Percentiles rank a stretch among this genome's conserved stretches.
Evolutionary conservation across 2,329 filamentous ascomycete genomes (phyloP).

Genomic region (Curvularia lunata): DNA sequence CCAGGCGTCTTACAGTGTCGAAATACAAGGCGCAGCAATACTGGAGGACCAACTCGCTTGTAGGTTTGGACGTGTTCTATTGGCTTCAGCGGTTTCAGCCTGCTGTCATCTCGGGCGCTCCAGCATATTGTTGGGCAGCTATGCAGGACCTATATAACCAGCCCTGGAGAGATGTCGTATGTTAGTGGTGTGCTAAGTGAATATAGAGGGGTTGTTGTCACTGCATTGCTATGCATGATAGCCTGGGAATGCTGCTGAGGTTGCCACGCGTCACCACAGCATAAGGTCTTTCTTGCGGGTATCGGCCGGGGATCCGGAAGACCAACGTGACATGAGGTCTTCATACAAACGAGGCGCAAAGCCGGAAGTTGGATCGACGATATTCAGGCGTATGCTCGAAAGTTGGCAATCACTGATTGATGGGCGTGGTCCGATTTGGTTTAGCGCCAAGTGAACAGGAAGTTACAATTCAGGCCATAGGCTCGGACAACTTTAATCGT

Average conservation of each 20-base stretch:
- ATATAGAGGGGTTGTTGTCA: background rate
- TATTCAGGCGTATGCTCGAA: background rate
- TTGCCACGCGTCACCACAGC: background rate
- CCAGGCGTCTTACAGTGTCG: background rate
- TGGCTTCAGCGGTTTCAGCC: slow-evolving; percentile 28
- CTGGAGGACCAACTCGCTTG: slow-evolving; percentile 24
- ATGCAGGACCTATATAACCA: slow-evolving; percentile 11
- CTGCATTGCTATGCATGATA: background rate
- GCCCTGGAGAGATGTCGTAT: background rate
- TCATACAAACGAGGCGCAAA: background rate
- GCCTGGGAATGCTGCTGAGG: background rate
- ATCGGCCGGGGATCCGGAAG: too few relatives aligned
- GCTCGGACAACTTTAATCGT: background rate
- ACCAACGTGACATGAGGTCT: background rate
- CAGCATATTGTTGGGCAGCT: slow-evolving; percentile 20
- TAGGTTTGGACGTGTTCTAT: slow-evolving; percentile 28
- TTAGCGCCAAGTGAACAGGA: background rate
- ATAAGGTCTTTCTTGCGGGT: background rate
- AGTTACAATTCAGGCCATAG: background rate
- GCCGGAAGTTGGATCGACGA: background rate
- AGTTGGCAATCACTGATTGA: background rate
- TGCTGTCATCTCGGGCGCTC: slow-evolving; percentile 28
- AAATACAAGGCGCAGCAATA: slow-evolving; percentile 13
- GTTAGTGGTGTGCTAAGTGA: slow-evolving; percentile 1
- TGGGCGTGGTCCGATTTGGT: background rate